Percentiles rank a stretch among this genome's conserved stretches.
These are phyloP conservation scores for Sanghuangporus baumii DNA, from an alignment of 1,284 basidiomycete genomes.

Conservation along the genomic window DNA sequence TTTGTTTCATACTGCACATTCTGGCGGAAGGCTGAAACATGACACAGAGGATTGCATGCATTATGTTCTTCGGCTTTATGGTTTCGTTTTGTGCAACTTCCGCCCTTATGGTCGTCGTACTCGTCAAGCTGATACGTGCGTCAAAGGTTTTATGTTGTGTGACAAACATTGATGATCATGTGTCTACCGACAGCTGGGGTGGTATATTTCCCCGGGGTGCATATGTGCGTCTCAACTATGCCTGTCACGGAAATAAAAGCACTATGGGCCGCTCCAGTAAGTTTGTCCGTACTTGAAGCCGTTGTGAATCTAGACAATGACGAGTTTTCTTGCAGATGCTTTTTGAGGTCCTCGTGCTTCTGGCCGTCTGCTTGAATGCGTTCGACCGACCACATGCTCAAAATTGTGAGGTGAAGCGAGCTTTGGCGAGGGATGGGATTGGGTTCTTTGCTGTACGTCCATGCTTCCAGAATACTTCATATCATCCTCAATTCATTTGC, in stretches of 20 bases:
- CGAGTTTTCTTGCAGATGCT: slow-evolving; percentile 14
- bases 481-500: not conserved
- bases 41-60: not conserved
- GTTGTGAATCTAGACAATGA: not conserved
- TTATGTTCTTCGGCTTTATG: slow-evolving; percentile 9
- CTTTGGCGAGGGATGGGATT: slow-evolving; percentile 21
- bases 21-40: not conserved
- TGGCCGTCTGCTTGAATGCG: slow-evolving; percentile 19
- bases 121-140: slow-evolving; percentile 9
- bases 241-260: not conserved
- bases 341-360: slow-evolving; percentile 21
- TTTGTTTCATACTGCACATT: not conserved
- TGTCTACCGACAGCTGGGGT: slow-evolving; percentile 8
- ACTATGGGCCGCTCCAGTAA: slow-evolving; percentile 14
- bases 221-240: slow-evolving; percentile 6
- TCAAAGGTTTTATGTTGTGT: not conserved
- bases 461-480: not conserved
- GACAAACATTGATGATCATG: not conserved
- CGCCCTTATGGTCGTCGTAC: slow-evolving; percentile 3
- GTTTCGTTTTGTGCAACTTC: slow-evolving; percentile 10
- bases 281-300: not conserved
- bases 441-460: slow-evolving; percentile 20
- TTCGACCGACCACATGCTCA: slow-evolving; percentile 19
- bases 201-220: not conserved
- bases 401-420: slow-evolving; percentile 8